A percentile compares a stretch with the other conserved stretches of the same genome.
Evolutionary conservation across 768 basidiomycete genomes (phyloP).

Genomic region (Exsudoporus frostii): DNA sequence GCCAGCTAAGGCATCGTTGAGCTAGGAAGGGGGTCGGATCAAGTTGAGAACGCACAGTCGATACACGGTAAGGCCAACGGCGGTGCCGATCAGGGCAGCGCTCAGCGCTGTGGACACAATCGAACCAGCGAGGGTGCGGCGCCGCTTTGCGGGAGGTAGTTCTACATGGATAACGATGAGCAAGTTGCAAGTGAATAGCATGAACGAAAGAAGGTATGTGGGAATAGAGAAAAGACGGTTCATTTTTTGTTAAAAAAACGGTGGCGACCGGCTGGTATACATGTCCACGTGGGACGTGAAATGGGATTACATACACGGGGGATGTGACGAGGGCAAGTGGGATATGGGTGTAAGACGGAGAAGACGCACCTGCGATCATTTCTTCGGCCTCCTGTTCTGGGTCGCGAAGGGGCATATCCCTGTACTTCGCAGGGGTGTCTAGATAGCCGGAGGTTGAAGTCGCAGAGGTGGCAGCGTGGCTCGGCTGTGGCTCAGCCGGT

Average conservation of each 20-base stretch:
- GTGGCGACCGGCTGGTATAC: conserved; percentile 4
- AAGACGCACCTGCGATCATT: conserved; percentile 42
- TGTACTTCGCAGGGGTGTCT: conserved; percentile 65
- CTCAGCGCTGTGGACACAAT: conserved; percentile 81
- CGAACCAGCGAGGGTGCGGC: conserved; percentile 76
- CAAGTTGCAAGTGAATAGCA: conserved; percentile 36
- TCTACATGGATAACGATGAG: conserved; percentile 60
- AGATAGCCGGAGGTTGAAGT: conserved; percentile 63
- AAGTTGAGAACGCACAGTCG: conserved; percentile 58
- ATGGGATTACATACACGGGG: conserved; percentile 20
- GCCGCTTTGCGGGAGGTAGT: conserved; percentile 72
- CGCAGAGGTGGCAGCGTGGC: conserved; percentile 48
- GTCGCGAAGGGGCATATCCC: conserved; percentile 32
- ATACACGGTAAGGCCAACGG: conserved; percentile 84
- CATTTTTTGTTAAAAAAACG: conserved; percentile 14
- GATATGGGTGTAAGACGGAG: conserved; percentile 24
- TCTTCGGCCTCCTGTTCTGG: conserved; percentile 44
- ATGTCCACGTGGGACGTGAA: conserved; percentile 15
- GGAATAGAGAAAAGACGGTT: conserved; percentile 14
- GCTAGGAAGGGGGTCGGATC: not conserved
- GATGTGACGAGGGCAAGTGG: conserved; percentile 7
- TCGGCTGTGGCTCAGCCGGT: conserved; percentile 56
- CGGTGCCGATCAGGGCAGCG: conserved; percentile 82
- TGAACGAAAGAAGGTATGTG: conserved; percentile 20
- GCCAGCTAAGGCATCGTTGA: conserved; percentile 52